phyloP scores from a whole-genome alignment of 495 filamentous ascomycete species.

The Apodospora peruviana region DNA sequence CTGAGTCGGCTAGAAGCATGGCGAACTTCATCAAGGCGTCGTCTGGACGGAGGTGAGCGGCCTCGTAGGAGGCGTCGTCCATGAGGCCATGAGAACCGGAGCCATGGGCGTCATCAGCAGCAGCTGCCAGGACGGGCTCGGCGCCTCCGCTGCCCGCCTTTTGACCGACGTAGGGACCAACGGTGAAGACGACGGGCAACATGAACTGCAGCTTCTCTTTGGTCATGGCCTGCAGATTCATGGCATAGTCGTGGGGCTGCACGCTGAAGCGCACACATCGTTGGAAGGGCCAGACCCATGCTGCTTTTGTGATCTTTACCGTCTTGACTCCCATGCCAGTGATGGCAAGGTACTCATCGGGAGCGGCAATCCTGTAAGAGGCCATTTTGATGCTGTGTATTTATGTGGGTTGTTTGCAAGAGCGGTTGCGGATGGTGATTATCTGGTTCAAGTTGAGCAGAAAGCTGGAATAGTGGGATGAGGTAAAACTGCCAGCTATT shows the following conservation, averaged over 20 bases:
- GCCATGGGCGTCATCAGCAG: constrained; percentile 3
- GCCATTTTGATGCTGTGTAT: constrained; percentile 31
- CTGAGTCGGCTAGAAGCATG: constrained; percentile 60
- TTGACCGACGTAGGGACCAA: constrained; percentile 65
- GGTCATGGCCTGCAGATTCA: constrained; percentile 78
- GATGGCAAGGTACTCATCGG: constrained; percentile 69
- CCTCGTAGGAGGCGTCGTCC: constrained; percentile 26
- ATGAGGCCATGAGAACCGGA: constrained; percentile 9
- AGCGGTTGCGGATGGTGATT: no score
- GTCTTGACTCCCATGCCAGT: constrained; percentile 64
- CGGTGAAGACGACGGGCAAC: constrained; percentile 78
- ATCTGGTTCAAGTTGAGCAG: no score
- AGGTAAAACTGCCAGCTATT: no score
- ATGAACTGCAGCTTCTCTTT: constrained; percentile 75
- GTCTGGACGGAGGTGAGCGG: constrained; percentile 18
- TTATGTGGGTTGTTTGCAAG: no score
- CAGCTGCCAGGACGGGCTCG: background rate
- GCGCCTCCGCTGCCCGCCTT: constrained; percentile 34
- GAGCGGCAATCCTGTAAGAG: constrained; percentile 41
- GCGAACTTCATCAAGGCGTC: constrained; percentile 71
- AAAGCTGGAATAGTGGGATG: no score
- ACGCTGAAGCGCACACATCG: constrained; percentile 50
- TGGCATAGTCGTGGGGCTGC: constrained; percentile 70
- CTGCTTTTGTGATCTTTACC: constrained; percentile 68
- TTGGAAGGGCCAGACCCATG: constrained; percentile 64